phyloP scores from a whole-genome alignment of 2,329 filamentous ascomycete species.

The Chrysoporthe puriensis region DNA sequence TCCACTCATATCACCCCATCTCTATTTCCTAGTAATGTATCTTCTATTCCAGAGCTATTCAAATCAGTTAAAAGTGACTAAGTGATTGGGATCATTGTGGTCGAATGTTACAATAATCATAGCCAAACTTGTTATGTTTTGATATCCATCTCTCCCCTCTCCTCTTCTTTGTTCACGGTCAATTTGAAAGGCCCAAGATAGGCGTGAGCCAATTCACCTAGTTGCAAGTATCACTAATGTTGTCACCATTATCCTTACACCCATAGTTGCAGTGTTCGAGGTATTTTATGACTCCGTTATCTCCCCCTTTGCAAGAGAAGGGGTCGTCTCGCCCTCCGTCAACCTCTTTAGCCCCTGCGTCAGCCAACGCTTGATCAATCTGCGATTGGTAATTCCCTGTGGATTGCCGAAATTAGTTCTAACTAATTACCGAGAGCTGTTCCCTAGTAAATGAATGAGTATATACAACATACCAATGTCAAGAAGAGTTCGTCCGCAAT shows the following conservation, averaged over 20 bases:
- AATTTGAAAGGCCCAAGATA: too few relatives aligned
- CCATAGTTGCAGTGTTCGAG: conserved; percentile 1
- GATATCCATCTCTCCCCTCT: too few relatives aligned
- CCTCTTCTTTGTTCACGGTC: too few relatives aligned
- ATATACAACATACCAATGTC: neutral
- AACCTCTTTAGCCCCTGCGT: neutral
- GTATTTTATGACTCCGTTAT: conserved; percentile 1
- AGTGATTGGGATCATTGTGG: too few relatives aligned
- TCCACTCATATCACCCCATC: too few relatives aligned
- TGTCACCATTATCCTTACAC: conserved; percentile 2
- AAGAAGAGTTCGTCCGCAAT: conserved; percentile 3
- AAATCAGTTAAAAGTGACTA: too few relatives aligned
- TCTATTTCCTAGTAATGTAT: too few relatives aligned
- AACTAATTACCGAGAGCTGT: too few relatives aligned
- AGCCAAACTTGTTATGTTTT: too few relatives aligned
- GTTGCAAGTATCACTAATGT: neutral
- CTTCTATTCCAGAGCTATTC: too few relatives aligned
- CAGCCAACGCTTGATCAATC: conserved; percentile 4
- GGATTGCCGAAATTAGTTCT: too few relatives aligned
- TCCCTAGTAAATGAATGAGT: neutral
- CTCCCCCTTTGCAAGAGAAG: neutral
- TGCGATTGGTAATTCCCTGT: conserved; percentile 4
- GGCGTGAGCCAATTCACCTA: neutral
- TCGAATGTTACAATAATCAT: too few relatives aligned
- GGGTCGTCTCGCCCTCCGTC: neutral